Base-by-base conservation (phyloP, 2,329 filamentous ascomycete genomes). In the Cladosporium sp. region DNA sequence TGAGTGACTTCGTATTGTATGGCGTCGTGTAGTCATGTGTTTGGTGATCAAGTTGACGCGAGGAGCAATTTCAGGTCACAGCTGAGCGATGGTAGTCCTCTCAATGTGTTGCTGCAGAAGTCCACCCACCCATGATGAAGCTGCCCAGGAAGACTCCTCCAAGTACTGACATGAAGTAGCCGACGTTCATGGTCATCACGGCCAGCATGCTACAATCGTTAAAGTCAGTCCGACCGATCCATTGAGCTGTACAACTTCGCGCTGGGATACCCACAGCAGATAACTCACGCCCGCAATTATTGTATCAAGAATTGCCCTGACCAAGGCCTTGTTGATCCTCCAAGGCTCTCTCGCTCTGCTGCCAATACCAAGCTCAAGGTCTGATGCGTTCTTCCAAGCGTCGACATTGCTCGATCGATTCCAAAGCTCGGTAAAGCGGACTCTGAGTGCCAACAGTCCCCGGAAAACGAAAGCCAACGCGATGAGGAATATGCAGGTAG, bases 401-500 rank as follows among this genome's bases (percentile, higher is more conserved):
- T 37, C 47, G 17, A 34, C 15, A 30, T 17, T 30, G 12, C n/a
- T 38, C n/a, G 19, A 43, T 28, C 40, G 38, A 15, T 34, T 51
- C 34, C 42, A 55, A n/a, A 69, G 25, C 8, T 57, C 47, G 3
- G 54, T 45, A 30, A 70, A 63, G 59, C 67, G 66, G 39, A 58
- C 47, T 25, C 69, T 49, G 0, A 69, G 5, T 2, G 68, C 68
- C 5, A 71, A 49, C 17, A 72, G 78, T 19, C 78, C 77, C 52
- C 92, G 89, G 69, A 88, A 85, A 47, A 87, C 67, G 60, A 85
- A 79, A 59, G 87, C 85, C 50, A 97, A 84, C 43, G 87, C 65
- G 70, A 96, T 86, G 59, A 97, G 82, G 76, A 97, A 96, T 73
- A 96, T 88, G 78, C 92, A 94, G 25, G 91, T 94, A 54, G 85